Evolutionary conservation across 2,329 filamentous ascomycete genomes (phyloP).

Genomic region (Verticillium klebahnii): DNA sequence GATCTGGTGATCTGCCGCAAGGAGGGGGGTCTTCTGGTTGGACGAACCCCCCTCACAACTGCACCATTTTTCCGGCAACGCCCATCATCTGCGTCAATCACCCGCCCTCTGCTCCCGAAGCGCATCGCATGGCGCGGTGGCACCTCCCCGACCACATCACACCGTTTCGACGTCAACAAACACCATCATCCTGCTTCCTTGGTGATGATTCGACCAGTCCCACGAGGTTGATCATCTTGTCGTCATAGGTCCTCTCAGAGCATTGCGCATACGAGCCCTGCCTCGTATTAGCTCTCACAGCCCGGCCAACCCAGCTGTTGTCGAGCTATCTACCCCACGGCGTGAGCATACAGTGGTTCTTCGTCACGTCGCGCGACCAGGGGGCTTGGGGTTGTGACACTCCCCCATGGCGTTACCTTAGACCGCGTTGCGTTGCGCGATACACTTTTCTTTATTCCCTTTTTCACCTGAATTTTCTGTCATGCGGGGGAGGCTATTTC

Average conservation of each 20-base stretch:
- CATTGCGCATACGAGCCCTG: no score
- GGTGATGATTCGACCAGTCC: no score
- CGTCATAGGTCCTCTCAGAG: no score
- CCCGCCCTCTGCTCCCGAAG: neutral
- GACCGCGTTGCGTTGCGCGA: neutral
- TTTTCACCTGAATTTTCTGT: no score
- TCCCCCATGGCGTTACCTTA: neutral
- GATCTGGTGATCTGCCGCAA: conserved; percentile 12
- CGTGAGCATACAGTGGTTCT: neutral
- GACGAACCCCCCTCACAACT: conserved; percentile 3
- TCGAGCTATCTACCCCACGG: neutral
- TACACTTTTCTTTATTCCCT: neutral
- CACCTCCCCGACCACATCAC: no score
- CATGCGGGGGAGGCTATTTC: neutral
- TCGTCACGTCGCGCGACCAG: neutral
- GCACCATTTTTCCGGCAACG: conserved; percentile 9
- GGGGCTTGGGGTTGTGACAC: neutral
- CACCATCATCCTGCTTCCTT: no score
- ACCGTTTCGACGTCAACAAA: no score
- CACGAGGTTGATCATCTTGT: no score
- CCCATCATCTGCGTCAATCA: conserved; percentile 13
- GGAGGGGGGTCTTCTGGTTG: conserved; percentile 2
- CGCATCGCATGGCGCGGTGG: neutral
- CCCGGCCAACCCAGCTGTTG: neutral
- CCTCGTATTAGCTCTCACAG: no score